Conservation (phyloP, 1,284 basidiomycete genomes). For the Sphagnurus paluster region DNA sequence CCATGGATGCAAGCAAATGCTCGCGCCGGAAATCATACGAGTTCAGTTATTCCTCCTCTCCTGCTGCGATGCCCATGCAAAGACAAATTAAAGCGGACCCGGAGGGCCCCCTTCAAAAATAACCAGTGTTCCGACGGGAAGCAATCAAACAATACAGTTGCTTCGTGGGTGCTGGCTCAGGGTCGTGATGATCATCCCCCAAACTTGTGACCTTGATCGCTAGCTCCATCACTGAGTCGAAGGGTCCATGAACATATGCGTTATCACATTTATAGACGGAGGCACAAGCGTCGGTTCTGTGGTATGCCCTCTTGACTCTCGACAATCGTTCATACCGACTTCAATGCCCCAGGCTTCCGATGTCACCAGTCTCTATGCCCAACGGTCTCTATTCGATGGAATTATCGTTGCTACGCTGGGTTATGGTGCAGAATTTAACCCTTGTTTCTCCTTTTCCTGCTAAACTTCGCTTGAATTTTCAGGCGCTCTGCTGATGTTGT, state of each 20-base stretch:
- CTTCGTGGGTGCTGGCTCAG: conserved; percentile 2
- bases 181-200: neutral
- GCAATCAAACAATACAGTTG: too few species aligned
- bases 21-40: too few species aligned
- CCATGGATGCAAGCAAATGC: too few species aligned
- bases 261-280: conserved; percentile 11
- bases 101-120: too few species aligned
- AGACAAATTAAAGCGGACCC: too few species aligned
- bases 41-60: too few species aligned
- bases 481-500: conserved; percentile 38
- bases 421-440: conserved; percentile 28
- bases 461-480: neutral
- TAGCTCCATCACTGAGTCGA: conserved; percentile 17
- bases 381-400: conserved; percentile 31
- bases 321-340: conserved; percentile 9
- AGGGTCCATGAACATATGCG: conserved; percentile 9
- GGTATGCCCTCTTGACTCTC: conserved; percentile 15
- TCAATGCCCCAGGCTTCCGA: conserved; percentile 7
- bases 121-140: too few species aligned
- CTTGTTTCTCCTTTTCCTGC: neutral
- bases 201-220: conserved; percentile 14
- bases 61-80: too few species aligned
- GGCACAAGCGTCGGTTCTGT: conserved; percentile 5
- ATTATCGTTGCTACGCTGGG: conserved; percentile 27
- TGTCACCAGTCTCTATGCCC: conserved; percentile 4